Base-by-base conservation (phyloP, 2,329 filamentous ascomycete genomes). In the Zymoseptoria passerinii region DNA sequence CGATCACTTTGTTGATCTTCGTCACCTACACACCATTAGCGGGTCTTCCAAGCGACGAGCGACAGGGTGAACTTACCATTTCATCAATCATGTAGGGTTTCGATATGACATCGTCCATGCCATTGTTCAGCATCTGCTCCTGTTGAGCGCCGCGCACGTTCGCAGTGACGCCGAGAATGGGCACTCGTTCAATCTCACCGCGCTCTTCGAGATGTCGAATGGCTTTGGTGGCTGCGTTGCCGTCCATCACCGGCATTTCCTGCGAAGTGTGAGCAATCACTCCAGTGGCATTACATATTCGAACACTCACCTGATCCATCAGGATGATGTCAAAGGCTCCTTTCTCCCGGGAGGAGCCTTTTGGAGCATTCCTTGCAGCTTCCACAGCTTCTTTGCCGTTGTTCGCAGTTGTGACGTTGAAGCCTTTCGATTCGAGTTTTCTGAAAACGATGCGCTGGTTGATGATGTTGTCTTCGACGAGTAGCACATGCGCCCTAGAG, bases 51-150 rank as follows among this genome's bases (percentile, higher is more conserved):
- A 5, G 19, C 20, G n/a, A 8, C 8, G 7, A 50, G n/a, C 16
- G 49, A 20, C n/a, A 27, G 8, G 18, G 19, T 4, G 10, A 27
- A 62, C 61, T 61, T 48, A 72, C 63, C 65, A 72, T 59, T 1
- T 70, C 68, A 19, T 70, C 65, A 40, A 71, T 68, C 55, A 67
- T 70, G 59, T 70, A 72, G 2, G 70, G 70, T 58, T 72, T 72
- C 7, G 59, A 64, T 7, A 72, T 64, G 7, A 70, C 65, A 51
- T 66, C 66, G 58, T 71, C 67, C 70, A 73, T 72, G 8, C 71
- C 71, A 18, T 61, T 62, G 18, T 65, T 54, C 6, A 65, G 48
- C 69, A 71, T 71, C 29, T 66, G 65, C 5, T 69, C 59, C 48
- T 67, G 62, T 54, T 73, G 71, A 49, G 66, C 70, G 8, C 64